phyloP scores from a whole-genome alignment of 805 yeast genomes.

The Monosporozyma unispora region DNA sequence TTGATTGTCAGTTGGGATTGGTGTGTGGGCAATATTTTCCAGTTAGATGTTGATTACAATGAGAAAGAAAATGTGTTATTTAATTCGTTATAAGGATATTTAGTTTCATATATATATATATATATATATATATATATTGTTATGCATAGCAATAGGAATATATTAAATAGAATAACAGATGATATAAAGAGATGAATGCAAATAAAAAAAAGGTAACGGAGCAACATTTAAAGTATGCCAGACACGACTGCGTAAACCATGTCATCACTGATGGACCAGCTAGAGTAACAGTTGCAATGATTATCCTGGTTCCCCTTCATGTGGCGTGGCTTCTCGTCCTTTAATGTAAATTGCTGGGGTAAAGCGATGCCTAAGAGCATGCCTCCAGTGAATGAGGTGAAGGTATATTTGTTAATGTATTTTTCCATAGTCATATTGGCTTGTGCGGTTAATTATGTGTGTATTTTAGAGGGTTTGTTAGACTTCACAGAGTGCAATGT shows the following conservation, averaged over 20 bases:
- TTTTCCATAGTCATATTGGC: background rate
- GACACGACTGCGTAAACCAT: slow-evolving; percentile 2
- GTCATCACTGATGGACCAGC: background rate
- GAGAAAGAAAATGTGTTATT: slow-evolving; percentile 3
- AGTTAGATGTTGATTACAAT: slow-evolving; percentile 13
- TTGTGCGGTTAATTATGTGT: no score
- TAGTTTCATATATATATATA: background rate
- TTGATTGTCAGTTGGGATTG: slow-evolving; percentile 30
- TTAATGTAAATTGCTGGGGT: background rate
- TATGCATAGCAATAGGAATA: no score
- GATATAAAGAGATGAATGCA: background rate
- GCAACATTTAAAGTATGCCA: background rate
- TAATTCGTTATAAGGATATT: slow-evolving; percentile 1
- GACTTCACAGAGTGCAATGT: no score
- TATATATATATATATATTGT: background rate
- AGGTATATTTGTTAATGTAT: background rate
- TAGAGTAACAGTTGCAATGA: background rate
- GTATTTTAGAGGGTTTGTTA: no score
- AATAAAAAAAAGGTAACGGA: background rate
- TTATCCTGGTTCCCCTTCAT: background rate
- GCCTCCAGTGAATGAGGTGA: background rate
- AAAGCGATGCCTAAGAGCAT: background rate
- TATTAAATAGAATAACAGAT: no score
- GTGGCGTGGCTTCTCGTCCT: background rate
- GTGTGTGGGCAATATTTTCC: slow-evolving; percentile 26